phyloP scores from a whole-genome alignment of 805 yeast genomes.

The Metschnikowia similis region DNA sequence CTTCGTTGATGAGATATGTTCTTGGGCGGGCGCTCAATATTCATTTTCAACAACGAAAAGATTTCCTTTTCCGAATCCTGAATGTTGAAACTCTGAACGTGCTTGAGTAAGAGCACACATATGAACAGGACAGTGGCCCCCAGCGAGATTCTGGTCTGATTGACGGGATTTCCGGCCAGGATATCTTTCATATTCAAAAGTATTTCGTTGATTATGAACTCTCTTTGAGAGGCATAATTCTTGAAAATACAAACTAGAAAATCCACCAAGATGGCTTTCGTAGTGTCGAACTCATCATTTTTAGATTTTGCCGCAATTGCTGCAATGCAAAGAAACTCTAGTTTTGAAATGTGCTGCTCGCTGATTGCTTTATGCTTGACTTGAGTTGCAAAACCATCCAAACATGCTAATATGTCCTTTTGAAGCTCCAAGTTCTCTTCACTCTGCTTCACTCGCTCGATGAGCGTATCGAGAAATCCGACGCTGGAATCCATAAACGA shows the following conservation, averaged over 20 bases:
- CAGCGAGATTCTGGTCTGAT: not conserved
- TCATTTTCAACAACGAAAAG: not conserved
- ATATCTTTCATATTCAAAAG: slow-evolving; percentile 42
- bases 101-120: slow-evolving; percentile 41
- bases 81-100: slow-evolving; percentile 35
- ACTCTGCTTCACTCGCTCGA: slow-evolving; percentile 25
- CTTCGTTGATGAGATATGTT: slow-evolving; percentile 7
- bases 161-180: not conserved
- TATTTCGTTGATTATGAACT: slow-evolving; percentile 59
- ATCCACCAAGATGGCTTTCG: slow-evolving; percentile 26
- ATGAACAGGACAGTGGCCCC: slow-evolving; percentile 42
- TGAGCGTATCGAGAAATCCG: slow-evolving; percentile 31
- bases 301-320: slow-evolving; percentile 38
- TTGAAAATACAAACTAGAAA: slow-evolving; percentile 37
- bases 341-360: slow-evolving; percentile 51
- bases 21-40: slow-evolving; percentile 6
- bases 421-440: not conserved
- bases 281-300: slow-evolving; percentile 19
- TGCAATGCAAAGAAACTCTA: slow-evolving; percentile 50
- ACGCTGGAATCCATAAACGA: slow-evolving; percentile 39
- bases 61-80: slow-evolving; percentile 3
- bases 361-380: slow-evolving; percentile 21
- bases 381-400: slow-evolving; percentile 14
- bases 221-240: slow-evolving; percentile 47
- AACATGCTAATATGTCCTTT: slow-evolving; percentile 1